Base-by-base conservation (phyloP, 495 filamentous ascomycete genomes). In the Penicillium soppii region DNA sequence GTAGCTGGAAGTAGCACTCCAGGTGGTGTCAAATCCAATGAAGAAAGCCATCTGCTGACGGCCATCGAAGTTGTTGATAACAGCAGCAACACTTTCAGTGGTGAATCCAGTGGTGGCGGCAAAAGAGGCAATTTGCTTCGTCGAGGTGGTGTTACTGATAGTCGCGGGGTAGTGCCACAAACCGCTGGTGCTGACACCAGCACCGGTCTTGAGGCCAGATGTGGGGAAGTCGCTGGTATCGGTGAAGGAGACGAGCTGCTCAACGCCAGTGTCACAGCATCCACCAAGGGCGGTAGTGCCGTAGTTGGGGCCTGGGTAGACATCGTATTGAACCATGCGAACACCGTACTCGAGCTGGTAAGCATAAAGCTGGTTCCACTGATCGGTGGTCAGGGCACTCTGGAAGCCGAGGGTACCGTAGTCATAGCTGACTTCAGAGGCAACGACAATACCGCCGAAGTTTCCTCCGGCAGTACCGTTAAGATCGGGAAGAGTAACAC, bases 1-100 rank as follows among this genome's bases (percentile, higher is more conserved):
- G 49, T 70, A 80, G 57, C 72, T 83, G 56, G 75, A 80, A 7
- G 80, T 72, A 12, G 69, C 59, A 51, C 76, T 75, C 81, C 82
- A 85, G 46, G 72, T 74, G 6, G 78, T 77, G 29, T 79, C 79
- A 49, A 78, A 80, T 15, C 60, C 57, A 32, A 79, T 75, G 67
- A 83, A 83, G 66, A 82, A 84, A 0, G 75, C 81, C 81, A 84
- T 82, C 62, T 86, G 79, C 65, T 85, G 69, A 40, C 81, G 71
- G 21, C 77, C 77, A 38, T 64, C 63, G 48, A 83, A 77, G 52
- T 76, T 72, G 65, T 84, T 86, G 65, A 86, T 83, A 32, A 86
- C 78, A 10, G 72, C 82, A 41, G 82, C 82, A n/a, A 70, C 76
- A 38, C 64, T 55, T 22, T 69, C 59, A 21, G 42, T 45, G 7